A percentile compares a stretch with the other conserved stretches of the same genome.
These are phyloP conservation scores for Medicago arabica DNA, from an alignment of 306 rosid genomes.

Conservation along the genomic window DNA sequence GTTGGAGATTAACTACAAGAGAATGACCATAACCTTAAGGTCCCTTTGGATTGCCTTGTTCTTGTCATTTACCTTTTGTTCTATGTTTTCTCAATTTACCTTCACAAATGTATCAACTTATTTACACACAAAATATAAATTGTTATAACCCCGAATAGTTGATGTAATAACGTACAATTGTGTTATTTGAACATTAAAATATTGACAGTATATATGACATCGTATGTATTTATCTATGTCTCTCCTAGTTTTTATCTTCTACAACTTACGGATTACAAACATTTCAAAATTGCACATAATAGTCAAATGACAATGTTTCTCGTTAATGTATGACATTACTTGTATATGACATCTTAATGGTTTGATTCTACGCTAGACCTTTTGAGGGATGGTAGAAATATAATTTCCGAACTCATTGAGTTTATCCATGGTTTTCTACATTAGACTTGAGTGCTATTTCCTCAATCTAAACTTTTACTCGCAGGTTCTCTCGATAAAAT, in stretches of 20 bases:
- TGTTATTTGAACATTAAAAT: not conserved
- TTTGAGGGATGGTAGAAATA: not conserved
- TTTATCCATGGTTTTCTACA: not conserved
- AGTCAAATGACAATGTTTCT: too few relatives aligned
- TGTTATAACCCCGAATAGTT: not conserved
- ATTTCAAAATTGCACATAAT: too few relatives aligned
- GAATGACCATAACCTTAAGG: constrained; percentile 48
- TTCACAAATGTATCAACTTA: not conserved
- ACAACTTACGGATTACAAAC: too few relatives aligned
- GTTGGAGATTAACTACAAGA: constrained; percentile 56
- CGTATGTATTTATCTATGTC: not conserved
- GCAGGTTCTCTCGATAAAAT: too few relatives aligned
- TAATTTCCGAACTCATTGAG: not conserved
- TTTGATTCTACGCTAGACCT: not conserved
- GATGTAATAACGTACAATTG: not conserved
- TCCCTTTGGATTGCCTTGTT: constrained; percentile 45
- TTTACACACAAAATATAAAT: not conserved
- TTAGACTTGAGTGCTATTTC: too few relatives aligned
- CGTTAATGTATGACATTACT: not conserved
- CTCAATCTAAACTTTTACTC: not conserved
- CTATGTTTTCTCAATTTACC: not conserved
- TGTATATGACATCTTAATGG: not conserved
- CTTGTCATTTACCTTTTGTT: constrained; percentile 34
- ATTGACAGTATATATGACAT: not conserved
- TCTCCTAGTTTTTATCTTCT: too few relatives aligned